Evolutionary conservation across 352 stramenopile genomes (phyloP).

Genomic region (Elongisporangium undulatum): DNA sequence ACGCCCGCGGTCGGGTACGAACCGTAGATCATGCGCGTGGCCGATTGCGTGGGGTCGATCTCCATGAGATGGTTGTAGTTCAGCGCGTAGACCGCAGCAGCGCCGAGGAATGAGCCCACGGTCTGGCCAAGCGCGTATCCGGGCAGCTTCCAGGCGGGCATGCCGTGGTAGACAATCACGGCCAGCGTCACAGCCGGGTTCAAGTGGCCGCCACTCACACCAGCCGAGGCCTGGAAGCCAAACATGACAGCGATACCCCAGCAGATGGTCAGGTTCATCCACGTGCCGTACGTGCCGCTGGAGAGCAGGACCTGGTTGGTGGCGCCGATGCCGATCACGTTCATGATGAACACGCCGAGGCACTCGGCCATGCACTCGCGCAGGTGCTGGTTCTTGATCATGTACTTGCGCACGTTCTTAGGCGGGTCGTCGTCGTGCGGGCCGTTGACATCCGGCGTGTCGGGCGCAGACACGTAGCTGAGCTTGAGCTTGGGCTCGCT

Average conservation of each 20-base stretch:
- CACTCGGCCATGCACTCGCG: constrained; percentile 33
- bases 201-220: constrained; percentile 28
- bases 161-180: constrained; percentile 18
- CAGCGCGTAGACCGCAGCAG: constrained; percentile 24
- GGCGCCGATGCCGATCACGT: constrained; percentile 25
- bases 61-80: constrained; percentile 30
- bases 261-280: constrained; percentile 31
- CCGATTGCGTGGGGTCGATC: constrained; percentile 25
- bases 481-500: neutral
- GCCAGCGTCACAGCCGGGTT: constrained; percentile 21
- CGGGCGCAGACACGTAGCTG: neutral
- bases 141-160: constrained; percentile 27
- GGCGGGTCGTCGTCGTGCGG: neutral
- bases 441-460: neutral
- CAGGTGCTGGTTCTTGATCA: constrained; percentile 24
- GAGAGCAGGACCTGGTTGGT: constrained; percentile 30
- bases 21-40: constrained; percentile 26
- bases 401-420: constrained; percentile 20
- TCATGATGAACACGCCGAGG: constrained; percentile 37
- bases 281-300: constrained; percentile 20
- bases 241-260: constrained; percentile 40
- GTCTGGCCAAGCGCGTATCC: constrained; percentile 27
- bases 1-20: constrained; percentile 27
- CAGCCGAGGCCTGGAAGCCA: constrained; percentile 19
- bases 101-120: constrained; percentile 21